phyloP scores from a whole-genome alignment of 441 rosid species.

The Jatropha multifida region DNA sequence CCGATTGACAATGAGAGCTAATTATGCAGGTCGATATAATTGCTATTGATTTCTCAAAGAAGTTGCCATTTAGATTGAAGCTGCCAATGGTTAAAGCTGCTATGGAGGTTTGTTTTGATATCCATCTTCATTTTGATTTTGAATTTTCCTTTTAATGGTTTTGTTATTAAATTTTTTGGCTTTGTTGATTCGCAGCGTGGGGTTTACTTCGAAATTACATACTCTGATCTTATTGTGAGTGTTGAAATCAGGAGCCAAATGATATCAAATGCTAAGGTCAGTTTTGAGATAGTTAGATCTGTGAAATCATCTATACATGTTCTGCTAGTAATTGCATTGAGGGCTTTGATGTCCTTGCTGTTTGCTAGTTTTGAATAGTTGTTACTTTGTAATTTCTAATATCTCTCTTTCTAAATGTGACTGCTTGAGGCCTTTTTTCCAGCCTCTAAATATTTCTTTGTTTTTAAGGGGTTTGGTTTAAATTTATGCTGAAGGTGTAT shows the following conservation, averaged over 20 bases:
- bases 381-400: background rate
- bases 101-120: slow-evolving; percentile 46
- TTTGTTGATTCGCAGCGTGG: slow-evolving; percentile 56
- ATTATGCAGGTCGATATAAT: slow-evolving; percentile 66
- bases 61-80: slow-evolving; percentile 67
- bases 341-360: background rate
- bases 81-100: slow-evolving; percentile 67
- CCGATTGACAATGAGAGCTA: background rate
- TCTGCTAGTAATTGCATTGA: background rate
- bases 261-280: slow-evolving; percentile 74
- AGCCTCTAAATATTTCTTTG: too few relatives aligned
- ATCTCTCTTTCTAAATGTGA: background rate
- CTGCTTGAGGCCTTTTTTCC: too few relatives aligned
- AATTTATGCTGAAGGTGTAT: too few relatives aligned
- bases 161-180: background rate
- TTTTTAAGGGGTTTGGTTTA: too few relatives aligned
- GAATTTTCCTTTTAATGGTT: background rate
- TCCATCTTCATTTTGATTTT: background rate
- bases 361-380: background rate
- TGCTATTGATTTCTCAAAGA: slow-evolving; percentile 66
- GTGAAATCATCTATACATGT: background rate
- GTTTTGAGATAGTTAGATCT: slow-evolving; percentile 11
- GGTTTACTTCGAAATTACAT: slow-evolving; percentile 70
- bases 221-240: slow-evolving; percentile 66
- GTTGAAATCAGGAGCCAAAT: slow-evolving; percentile 69